A percentile compares a stretch with the other conserved stretches of the same genome.
Evolutionary conservation across 257 asterid genomes (phyloP).

Genomic region (Solanum arcanum): DNA sequence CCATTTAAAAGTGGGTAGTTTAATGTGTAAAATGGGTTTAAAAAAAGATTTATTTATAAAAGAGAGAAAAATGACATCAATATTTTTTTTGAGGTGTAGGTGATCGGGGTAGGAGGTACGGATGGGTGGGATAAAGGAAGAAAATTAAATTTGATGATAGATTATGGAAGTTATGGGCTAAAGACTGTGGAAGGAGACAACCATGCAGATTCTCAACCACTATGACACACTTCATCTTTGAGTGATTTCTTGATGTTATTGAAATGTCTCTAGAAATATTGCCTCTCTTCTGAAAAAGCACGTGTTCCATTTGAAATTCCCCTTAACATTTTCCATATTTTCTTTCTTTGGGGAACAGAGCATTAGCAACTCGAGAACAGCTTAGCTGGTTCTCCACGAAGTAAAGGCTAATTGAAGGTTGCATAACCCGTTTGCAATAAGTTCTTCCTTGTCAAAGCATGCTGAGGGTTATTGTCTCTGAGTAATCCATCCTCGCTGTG

Average conservation of each 20-base stretch:
- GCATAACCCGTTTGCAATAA: background rate
- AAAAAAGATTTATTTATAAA: too few species aligned
- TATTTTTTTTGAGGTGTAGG: background rate
- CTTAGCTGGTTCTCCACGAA: background rate
- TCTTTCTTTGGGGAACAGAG: slow-evolving; percentile 2
- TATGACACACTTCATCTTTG: background rate
- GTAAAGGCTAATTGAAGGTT: background rate
- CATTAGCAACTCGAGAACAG: slow-evolving; percentile 3
- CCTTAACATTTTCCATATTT: background rate
- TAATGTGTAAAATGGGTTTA: too few species aligned
- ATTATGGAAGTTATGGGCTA: background rate
- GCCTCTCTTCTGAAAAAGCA: background rate
- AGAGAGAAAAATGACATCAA: background rate
- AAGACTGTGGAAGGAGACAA: background rate
- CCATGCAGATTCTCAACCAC: background rate
- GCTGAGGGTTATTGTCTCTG: background rate
- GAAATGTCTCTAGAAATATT: background rate
- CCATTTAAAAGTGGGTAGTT: too few species aligned
- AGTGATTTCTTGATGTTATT: background rate
- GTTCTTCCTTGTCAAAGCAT: background rate
- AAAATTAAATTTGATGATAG: background rate
- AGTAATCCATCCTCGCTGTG: background rate
- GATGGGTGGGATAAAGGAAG: background rate
- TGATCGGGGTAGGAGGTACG: background rate
- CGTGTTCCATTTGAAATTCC: background rate